Evolutionary conservation across 306 rosid species (phyloP).

Genomic region (Acacia acuminata): DNA sequence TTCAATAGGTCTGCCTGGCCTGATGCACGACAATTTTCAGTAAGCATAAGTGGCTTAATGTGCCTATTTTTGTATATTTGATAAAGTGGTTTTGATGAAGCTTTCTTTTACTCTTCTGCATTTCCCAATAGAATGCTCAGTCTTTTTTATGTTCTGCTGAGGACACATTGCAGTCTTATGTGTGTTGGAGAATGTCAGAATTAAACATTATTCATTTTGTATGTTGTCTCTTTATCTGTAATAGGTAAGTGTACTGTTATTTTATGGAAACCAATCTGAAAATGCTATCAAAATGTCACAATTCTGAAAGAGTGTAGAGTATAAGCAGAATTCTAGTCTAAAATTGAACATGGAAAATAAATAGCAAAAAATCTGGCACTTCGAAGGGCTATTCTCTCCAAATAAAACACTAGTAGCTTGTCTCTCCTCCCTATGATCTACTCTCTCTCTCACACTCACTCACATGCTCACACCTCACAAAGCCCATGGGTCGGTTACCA

Average conservation of each 20-base stretch:
- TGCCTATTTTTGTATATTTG: background rate
- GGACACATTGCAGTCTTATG: background rate
- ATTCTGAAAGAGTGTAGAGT: background rate
- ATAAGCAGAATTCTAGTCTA: background rate
- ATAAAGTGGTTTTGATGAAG: background rate
- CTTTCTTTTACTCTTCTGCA: slow-evolving; percentile 12
- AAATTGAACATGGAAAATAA: background rate
- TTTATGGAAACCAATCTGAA: background rate
- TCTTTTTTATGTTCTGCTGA: background rate
- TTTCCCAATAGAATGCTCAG: slow-evolving; percentile 5
- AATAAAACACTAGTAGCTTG: background rate
- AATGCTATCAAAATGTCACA: background rate
- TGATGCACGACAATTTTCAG: slow-evolving; percentile 87
- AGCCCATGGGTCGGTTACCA: background rate
- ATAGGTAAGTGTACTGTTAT: background rate
- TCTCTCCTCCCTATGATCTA: background rate
- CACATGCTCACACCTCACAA: background rate
- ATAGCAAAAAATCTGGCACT: background rate
- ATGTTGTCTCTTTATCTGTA: background rate
- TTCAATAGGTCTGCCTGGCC: slow-evolving; percentile 99
- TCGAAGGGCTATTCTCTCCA: background rate
- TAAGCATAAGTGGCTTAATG: slow-evolving; percentile 35
- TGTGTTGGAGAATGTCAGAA: background rate
- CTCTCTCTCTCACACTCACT: background rate
- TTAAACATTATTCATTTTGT: slow-evolving; percentile 23